These are phyloP conservation scores for Circinella minor DNA, from an alignment of 371 early-diverging fungal genomes.

Conservation along the genomic window DNA sequence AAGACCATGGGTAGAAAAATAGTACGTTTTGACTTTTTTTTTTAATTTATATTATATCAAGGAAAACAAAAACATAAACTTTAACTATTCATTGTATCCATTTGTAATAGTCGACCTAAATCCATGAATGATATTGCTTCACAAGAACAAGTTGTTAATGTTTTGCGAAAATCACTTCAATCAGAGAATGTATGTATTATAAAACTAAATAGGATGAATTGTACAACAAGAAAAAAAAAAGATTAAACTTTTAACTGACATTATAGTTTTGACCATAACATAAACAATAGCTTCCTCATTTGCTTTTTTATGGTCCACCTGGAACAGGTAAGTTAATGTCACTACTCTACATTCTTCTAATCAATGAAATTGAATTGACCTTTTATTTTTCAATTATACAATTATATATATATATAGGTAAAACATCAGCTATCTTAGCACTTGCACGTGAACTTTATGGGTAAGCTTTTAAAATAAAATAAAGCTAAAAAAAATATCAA, in stretches of 20 bases:
- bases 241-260: too few relatives aligned
- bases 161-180: slow-evolving; percentile 83
- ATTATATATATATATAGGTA: slow-evolving; percentile 65
- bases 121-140: slow-evolving; percentile 85
- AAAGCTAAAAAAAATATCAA: neutral
- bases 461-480: slow-evolving; percentile 40
- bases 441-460: slow-evolving; percentile 72
- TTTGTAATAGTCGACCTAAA: slow-evolving; percentile 80
- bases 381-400: too few relatives aligned
- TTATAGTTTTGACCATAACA: too few relatives aligned
- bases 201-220: too few relatives aligned
- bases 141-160: slow-evolving; percentile 90
- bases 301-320: slow-evolving; percentile 99
- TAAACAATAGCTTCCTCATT: slow-evolving; percentile 88
- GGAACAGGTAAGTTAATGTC: slow-evolving; percentile 64
- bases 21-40: slow-evolving; percentile 44
- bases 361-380: too few relatives aligned
- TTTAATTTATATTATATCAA: neutral
- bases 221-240: too few relatives aligned
- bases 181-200: slow-evolving; percentile 75
- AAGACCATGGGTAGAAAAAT: slow-evolving; percentile 85
- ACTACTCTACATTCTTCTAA: too few relatives aligned
- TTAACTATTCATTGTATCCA: neutral
- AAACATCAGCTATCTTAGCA: slow-evolving; percentile 97
- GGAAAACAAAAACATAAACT: neutral